Percentiles rank a stretch among this genome's conserved stretches.
phyloP scores from a whole-genome alignment of 106 monocot genomes.

The Gastrodia elata region DNA sequence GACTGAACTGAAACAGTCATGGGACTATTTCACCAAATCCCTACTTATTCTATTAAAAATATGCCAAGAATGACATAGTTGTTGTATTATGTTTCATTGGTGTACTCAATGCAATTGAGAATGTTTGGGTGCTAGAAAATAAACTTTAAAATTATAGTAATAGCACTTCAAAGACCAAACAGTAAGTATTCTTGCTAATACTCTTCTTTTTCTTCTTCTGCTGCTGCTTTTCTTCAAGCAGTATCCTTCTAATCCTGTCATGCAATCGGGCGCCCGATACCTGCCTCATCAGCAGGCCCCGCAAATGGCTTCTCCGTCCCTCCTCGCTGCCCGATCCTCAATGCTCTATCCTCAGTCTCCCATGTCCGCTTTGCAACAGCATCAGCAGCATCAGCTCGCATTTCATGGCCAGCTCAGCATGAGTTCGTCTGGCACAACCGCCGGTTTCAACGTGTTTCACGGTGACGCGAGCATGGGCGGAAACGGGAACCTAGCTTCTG shows the following conservation, averaged over 20 bases:
- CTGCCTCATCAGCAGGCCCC: constrained; percentile 54
- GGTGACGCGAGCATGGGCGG: constrained; percentile 45
- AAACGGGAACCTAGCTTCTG: constrained; percentile 7
- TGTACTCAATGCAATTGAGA: too few relatives aligned
- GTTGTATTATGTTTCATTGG: too few relatives aligned
- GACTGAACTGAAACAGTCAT: too few relatives aligned
- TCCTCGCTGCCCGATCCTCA: constrained; percentile 63
- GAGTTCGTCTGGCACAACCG: constrained; percentile 33
- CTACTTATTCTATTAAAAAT: too few relatives aligned
- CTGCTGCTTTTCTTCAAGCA: too few relatives aligned
- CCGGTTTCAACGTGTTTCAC: constrained; percentile 60
- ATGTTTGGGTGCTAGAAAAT: too few relatives aligned
- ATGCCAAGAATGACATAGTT: too few relatives aligned
- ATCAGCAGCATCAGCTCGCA: constrained; percentile 34
- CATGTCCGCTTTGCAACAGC: constrained; percentile 52
- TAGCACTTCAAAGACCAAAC: too few relatives aligned
- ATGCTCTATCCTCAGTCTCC: constrained; percentile 69
- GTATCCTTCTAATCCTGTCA: constrained; percentile 54
- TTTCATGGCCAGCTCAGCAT: constrained; percentile 52
- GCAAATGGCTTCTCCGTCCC: constrained; percentile 49
- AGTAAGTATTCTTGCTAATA: too few relatives aligned
- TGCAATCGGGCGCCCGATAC: constrained; percentile 58
- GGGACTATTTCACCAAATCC: too few relatives aligned
- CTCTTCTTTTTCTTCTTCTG: too few relatives aligned
- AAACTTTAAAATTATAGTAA: too few relatives aligned